Evolutionary conservation across 768 basidiomycete genomes (phyloP).

Genomic region (Boletales sp.): DNA sequence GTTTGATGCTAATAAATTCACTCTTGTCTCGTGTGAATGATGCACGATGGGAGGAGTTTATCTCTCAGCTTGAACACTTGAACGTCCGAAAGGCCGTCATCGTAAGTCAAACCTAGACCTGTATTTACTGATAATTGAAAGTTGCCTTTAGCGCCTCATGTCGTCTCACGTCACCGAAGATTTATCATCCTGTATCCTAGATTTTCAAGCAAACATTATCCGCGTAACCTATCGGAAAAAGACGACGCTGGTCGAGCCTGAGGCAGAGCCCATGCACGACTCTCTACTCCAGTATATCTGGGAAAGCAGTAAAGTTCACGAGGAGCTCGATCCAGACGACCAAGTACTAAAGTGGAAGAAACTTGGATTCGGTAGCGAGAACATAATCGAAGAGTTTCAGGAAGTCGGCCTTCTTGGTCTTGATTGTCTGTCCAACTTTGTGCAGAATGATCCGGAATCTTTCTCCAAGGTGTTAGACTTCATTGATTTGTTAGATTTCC

Average conservation of each 20-base stretch:
- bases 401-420: slow-evolving; percentile 79
- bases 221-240: slow-evolving; percentile 79
- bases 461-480: slow-evolving; percentile 60
- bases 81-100: slow-evolving; percentile 81
- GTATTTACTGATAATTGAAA: slow-evolving; percentile 8
- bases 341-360: slow-evolving; percentile 65
- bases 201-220: slow-evolving; percentile 84
- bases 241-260: slow-evolving; percentile 71
- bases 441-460: slow-evolving; percentile 61
- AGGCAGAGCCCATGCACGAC: slow-evolving; percentile 54
- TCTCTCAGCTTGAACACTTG: slow-evolving; percentile 66
- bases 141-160: slow-evolving; percentile 64
- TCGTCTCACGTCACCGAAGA: slow-evolving; percentile 78
- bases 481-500: background rate
- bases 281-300: slow-evolving; percentile 65
- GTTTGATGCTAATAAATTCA: slow-evolving; percentile 89
- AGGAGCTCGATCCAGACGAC: slow-evolving; percentile 48
- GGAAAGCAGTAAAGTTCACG: slow-evolving; percentile 53
- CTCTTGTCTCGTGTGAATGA: slow-evolving; percentile 78
- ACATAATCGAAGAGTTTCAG: slow-evolving; percentile 70
- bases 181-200: slow-evolving; percentile 76
- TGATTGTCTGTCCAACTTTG: slow-evolving; percentile 77
- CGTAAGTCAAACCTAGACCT: slow-evolving; percentile 42
- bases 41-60: slow-evolving; percentile 74
- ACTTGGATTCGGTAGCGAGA: slow-evolving; percentile 75